phyloP scores from a whole-genome alignment of 495 filamentous ascomycete genomes.

The Podospora tetraspora region DNA sequence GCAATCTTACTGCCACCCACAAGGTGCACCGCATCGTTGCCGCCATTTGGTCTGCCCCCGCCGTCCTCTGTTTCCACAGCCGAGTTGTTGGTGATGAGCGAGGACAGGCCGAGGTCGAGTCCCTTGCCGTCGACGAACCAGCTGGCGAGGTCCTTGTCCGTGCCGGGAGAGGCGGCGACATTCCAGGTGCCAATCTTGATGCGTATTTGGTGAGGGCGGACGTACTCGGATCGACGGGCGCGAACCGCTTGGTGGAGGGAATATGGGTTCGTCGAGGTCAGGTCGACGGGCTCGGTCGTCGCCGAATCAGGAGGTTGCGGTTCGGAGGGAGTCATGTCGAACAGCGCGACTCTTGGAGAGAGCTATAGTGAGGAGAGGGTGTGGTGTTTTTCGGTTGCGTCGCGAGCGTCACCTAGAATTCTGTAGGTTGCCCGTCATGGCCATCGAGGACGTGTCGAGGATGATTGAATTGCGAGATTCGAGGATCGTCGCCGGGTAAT shows the following conservation, averaged over 20 bases:
- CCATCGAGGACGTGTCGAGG: not conserved
- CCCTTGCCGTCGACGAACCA: conserved; percentile 83
- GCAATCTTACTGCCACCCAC: conserved; percentile 61
- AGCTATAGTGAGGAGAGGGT: not conserved
- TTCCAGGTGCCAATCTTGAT: conserved; percentile 96
- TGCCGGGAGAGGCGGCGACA: conserved; percentile 73
- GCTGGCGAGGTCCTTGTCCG: conserved; percentile 75
- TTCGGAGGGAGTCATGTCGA: conserved; percentile 28
- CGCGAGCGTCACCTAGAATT: not conserved
- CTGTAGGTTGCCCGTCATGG: not conserved
- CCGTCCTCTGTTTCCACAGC: conserved; percentile 16
- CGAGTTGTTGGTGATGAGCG: conserved; percentile 37
- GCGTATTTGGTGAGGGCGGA: conserved; percentile 58
- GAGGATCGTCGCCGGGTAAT: not conserved
- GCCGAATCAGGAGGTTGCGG: conserved; percentile 27
- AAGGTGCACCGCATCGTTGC: conserved; percentile 30
- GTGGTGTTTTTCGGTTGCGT: not conserved
- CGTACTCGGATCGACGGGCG: conserved; percentile 72
- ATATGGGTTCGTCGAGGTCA: conserved; percentile 32
- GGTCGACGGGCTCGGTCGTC: conserved; percentile 33
- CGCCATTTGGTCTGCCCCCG: conserved; percentile 26
- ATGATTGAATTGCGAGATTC: not conserved
- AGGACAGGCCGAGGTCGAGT: conserved; percentile 54
- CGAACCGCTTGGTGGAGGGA: conserved; percentile 54
- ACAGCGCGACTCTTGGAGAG: not conserved